Evolutionary conservation across 163 green algal species (phyloP).

Genomic region (Prototheca wickerhamii): DNA sequence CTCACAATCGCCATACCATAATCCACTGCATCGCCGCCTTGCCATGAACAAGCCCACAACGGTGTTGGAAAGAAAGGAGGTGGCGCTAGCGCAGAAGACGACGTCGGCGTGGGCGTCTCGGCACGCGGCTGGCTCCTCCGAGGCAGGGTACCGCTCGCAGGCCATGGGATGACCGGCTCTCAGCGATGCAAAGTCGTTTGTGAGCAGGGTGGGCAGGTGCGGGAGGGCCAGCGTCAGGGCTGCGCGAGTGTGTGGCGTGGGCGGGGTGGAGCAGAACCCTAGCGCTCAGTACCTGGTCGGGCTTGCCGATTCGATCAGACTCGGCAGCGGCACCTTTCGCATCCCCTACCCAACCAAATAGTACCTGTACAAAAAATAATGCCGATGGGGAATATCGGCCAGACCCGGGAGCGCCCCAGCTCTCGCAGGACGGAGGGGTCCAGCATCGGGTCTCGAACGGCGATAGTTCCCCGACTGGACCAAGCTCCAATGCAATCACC

Average conservation of each 20-base stretch:
- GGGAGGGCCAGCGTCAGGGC: background rate
- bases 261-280: background rate
- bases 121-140: conserved; percentile 23
- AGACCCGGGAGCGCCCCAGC: background rate
- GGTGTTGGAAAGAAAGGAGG: conserved; percentile 40
- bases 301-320: too few species aligned
- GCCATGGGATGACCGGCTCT: conserved; percentile 1
- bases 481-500: too few species aligned
- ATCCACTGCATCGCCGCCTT: too few species aligned
- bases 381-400: background rate
- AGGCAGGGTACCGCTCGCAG: conserved; percentile 25
- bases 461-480: too few species aligned
- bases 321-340: too few species aligned
- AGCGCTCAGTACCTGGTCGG: background rate
- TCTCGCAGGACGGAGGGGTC: background rate
- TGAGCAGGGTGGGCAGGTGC: conserved; percentile 11
- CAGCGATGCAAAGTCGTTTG: conserved; percentile 12
- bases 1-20: too few species aligned
- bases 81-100: conserved; percentile 38
- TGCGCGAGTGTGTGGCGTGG: background rate
- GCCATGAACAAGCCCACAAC: conserved; percentile 43
- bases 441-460: background rate
- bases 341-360: background rate
- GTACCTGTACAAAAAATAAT: background rate
- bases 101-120: conserved; percentile 39